Percentiles rank a stretch among this genome's conserved stretches.
Conservation (phyloP, 2,329 filamentous ascomycete species). For the Exophiala alcalophila region DNA sequence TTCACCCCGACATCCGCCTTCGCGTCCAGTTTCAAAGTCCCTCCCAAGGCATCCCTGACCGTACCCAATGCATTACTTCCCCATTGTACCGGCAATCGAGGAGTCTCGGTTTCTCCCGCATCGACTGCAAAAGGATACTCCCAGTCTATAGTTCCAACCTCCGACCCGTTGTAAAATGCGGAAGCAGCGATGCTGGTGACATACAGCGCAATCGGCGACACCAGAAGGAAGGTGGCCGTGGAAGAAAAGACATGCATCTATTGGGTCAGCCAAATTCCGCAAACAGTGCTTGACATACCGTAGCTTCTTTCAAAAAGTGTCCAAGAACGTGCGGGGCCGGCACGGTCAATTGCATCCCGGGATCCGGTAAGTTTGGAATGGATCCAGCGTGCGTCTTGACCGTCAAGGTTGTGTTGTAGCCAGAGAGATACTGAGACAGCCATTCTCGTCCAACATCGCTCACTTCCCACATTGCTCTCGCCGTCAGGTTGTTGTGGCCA, state of each 20-base stretch:
- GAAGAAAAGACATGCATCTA: constrained; percentile 78
- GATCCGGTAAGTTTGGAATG: constrained; percentile 68
- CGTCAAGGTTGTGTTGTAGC: constrained; percentile 77
- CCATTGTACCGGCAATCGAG: constrained; percentile 79
- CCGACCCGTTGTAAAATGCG: constrained; percentile 76
- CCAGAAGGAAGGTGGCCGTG: constrained; percentile 77
- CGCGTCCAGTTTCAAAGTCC: constrained; percentile 73
- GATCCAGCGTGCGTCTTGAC: constrained; percentile 68
- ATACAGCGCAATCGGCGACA: constrained; percentile 77
- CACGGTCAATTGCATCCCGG: constrained; percentile 73
- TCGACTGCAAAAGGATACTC: constrained; percentile 71
- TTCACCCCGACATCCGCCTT: constrained; percentile 70
- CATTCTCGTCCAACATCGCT: constrained; percentile 65
- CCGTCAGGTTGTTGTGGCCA: constrained; percentile 69
- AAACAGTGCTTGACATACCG: constrained; percentile 43
- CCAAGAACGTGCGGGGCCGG: constrained; percentile 52
- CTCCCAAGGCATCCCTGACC: constrained; percentile 74
- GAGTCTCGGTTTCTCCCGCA: constrained; percentile 69
- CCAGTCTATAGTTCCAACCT: constrained; percentile 74
- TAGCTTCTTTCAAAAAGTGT: constrained; percentile 80
- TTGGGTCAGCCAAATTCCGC: constrained; percentile 14
- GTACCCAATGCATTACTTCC: constrained; percentile 75
- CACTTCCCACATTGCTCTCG: constrained; percentile 74
- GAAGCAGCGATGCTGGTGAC: constrained; percentile 80
- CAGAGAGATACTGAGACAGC: constrained; percentile 82